Conservation (phyloP, 2,329 filamentous ascomycete species). For the Pseudocercospora macadamiae region DNA sequence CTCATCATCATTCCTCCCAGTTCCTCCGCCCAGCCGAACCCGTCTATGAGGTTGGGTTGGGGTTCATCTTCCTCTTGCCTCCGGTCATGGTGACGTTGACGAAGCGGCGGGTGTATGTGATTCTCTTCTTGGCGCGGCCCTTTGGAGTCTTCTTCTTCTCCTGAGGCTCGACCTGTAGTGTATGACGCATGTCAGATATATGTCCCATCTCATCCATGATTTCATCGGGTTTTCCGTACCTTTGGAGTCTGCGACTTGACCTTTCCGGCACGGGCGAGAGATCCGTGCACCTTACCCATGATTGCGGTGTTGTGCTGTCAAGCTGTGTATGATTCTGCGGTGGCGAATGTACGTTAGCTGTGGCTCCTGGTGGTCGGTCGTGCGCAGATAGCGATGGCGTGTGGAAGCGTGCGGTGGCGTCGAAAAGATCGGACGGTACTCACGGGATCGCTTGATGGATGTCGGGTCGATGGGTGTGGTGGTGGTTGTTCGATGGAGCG, state of each 20-base stretch:
- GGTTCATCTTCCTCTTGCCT: slow-evolving; percentile 99
- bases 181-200: slow-evolving; percentile 6
- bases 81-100: slow-evolving; percentile 97
- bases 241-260: slow-evolving; percentile 96
- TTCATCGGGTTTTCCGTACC: slow-evolving; percentile 57
- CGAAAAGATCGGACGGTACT: slow-evolving; percentile 18
- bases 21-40: neutral
- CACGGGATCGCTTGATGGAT: slow-evolving; percentile 24
- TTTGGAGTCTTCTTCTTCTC: slow-evolving; percentile 98
- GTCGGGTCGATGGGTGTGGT: slow-evolving; percentile 19
- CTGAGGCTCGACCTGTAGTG: slow-evolving; percentile 74
- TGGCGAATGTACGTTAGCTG: slow-evolving; percentile 26
- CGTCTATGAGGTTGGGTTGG: slow-evolving; percentile 72
- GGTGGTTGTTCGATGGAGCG: slow-evolving; percentile 15
- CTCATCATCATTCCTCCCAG: slow-evolving; percentile 7
- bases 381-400: neutral
- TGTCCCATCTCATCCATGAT: slow-evolving; percentile 2
- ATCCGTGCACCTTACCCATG: slow-evolving; percentile 94
- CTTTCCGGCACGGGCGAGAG: slow-evolving; percentile 93
- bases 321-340: slow-evolving; percentile 24
- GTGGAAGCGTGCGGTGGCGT: neutral
- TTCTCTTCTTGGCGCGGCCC: slow-evolving; percentile 96
- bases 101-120: slow-evolving; percentile 95
- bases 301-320: slow-evolving; percentile 51
- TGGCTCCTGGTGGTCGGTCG: slow-evolving; percentile 8